A percentile compares a stretch with the other conserved stretches of the same genome.
These are phyloP conservation scores for Dispira simplex DNA, from an alignment of 192 early-diverging fungal genomes.

Conservation along the genomic window DNA sequence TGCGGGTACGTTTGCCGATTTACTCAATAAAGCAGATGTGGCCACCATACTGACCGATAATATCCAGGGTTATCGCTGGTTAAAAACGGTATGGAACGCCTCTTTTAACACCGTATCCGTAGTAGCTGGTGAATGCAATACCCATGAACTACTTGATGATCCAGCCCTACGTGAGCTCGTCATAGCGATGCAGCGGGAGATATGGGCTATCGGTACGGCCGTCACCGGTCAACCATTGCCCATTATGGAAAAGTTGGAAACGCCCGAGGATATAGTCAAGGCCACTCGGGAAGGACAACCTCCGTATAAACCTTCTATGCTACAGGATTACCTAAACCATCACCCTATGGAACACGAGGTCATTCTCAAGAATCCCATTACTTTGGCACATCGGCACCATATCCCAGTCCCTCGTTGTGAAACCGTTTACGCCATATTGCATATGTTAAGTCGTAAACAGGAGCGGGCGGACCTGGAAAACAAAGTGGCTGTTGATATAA, in stretches of 20 bases:
- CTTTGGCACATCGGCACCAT: conserved; percentile 21
- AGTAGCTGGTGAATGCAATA: conserved; percentile 34
- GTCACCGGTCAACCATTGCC: conserved; percentile 21
- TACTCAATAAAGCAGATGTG: conserved; percentile 26
- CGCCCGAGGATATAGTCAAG: conserved; percentile 21
- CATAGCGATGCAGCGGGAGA: conserved; percentile 33
- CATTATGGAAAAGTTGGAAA: conserved; percentile 10
- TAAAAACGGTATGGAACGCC: conserved; percentile 61
- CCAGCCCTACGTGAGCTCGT: conserved; percentile 25
- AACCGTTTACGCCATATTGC: conserved; percentile 30
- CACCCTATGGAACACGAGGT: conserved; percentile 39
- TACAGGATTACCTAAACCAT: conserved; percentile 32
- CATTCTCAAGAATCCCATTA: conserved; percentile 32
- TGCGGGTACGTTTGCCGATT: conserved; percentile 20
- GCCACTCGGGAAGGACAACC: conserved; percentile 12
- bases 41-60: conserved; percentile 25
- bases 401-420: conserved; percentile 27
- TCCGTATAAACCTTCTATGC: conserved; percentile 37
- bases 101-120: conserved; percentile 53
- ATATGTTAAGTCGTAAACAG: conserved; percentile 14
- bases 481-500: too few species aligned
- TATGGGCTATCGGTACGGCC: conserved; percentile 34
- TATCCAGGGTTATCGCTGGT: conserved; percentile 48
- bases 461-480: too few species aligned
- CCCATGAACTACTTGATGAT: conserved; percentile 33